Evolutionary conservation across 2,329 filamentous ascomycete genomes (phyloP).

Genomic region (Alternaria viburni): DNA sequence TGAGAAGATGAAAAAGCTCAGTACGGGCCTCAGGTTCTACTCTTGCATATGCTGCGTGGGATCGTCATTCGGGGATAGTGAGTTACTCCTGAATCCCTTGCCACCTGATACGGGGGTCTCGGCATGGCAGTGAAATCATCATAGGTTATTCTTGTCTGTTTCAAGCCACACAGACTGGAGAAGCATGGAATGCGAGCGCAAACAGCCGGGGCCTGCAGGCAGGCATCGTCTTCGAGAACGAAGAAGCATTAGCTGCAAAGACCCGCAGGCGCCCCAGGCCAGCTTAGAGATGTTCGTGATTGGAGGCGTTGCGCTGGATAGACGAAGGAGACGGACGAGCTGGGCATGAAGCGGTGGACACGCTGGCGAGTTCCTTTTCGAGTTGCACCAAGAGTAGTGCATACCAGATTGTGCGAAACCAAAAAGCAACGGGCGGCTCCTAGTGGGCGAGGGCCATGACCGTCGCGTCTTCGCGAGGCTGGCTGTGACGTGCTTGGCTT

Average conservation of each 20-base stretch:
- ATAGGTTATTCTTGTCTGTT: slow-evolving; percentile 6
- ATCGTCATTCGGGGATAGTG: slow-evolving; percentile 1
- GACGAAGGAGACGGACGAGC: not conserved
- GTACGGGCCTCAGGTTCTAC: slow-evolving; percentile 4
- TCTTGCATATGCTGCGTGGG: slow-evolving; percentile 4
- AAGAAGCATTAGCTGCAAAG: slow-evolving; percentile 12
- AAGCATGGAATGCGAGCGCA: slow-evolving; percentile 9
- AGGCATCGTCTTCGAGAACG: slow-evolving; percentile 20
- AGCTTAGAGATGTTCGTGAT: not conserved
- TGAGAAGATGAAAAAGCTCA: not conserved
- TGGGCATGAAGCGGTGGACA: not conserved
- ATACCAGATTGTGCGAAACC: not conserved
- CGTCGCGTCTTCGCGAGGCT: slow-evolving; percentile 3
- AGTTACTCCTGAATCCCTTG: slow-evolving; percentile 1
- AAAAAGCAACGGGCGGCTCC: slow-evolving; percentile 7
- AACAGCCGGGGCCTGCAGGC: slow-evolving; percentile 22
- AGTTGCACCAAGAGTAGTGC: not conserved
- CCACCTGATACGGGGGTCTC: not conserved
- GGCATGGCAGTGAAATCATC: slow-evolving; percentile 19
- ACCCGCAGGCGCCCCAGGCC: not conserved
- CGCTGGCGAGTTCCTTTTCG: slow-evolving; percentile 4
- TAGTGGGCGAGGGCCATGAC: not conserved
- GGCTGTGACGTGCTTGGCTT: slow-evolving; percentile 3
- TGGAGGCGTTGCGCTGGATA: not conserved
- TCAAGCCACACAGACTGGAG: slow-evolving; percentile 15